A percentile compares a stretch with the other conserved stretches of the same genome.
Conservation (phyloP, 495 filamentous ascomycete genomes). For the Neurospora terricola region DNA sequence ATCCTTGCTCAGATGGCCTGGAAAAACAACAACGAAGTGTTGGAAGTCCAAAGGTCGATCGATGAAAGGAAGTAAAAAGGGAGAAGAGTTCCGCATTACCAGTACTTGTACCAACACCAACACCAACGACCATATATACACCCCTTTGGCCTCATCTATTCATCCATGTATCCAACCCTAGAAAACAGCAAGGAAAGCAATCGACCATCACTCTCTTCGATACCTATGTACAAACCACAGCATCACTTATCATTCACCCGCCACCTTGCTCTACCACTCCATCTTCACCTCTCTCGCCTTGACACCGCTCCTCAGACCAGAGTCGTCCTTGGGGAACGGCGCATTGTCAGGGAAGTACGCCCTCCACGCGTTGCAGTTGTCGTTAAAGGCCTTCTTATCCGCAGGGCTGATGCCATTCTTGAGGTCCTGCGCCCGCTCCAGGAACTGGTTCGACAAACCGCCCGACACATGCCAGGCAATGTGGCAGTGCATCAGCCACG, state of each 20-base stretch:
- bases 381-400: constrained; percentile 11
- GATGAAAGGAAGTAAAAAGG: not conserved
- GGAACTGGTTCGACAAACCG: constrained; percentile 39
- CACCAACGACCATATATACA: not conserved
- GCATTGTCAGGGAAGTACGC: constrained; percentile 13
- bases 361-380: constrained; percentile 18
- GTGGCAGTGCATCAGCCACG: constrained; percentile 50
- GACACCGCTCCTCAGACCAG: constrained; percentile 14
- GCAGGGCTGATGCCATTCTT: constrained; percentile 7
- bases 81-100: not conserved
- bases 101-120: too few species aligned
- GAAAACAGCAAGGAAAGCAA: not conserved
- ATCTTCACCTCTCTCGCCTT: constrained; percentile 2
- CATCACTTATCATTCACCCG: too few species aligned
- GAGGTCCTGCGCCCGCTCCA: constrained; percentile 32
- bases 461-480: constrained; percentile 45
- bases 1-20: not conserved
- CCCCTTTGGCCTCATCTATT: not conserved
- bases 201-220: not conserved
- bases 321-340: constrained; percentile 20
- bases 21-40: not conserved
- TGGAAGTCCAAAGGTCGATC: not conserved
- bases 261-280: not conserved
- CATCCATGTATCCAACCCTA: not conserved
- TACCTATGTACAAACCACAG: too few species aligned